A percentile compares a stretch with the other conserved stretches of the same genome.
phyloP scores from a whole-genome alignment of 2,329 filamentous ascomycete genomes.

The Epichloe sylvatica region DNA sequence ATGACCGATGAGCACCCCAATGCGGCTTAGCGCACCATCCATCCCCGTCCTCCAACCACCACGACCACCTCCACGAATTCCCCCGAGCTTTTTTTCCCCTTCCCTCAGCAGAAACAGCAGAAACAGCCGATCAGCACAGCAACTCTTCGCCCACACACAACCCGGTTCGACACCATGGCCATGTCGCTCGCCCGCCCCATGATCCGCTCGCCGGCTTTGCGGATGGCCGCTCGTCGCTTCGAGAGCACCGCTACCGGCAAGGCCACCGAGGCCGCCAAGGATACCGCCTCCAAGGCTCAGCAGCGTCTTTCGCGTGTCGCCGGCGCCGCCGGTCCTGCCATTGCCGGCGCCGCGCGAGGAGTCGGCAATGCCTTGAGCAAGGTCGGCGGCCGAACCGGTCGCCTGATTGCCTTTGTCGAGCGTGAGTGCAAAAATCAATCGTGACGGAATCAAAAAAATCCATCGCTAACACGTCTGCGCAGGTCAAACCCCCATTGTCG shows the following conservation, averaged over 20 bases:
- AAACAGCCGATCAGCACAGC: constrained; percentile 8
- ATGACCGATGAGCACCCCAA: constrained; percentile 10
- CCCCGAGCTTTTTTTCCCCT: constrained; percentile 27
- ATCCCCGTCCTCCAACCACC: constrained; percentile 7
- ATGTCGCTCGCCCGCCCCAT: constrained; percentile 28
- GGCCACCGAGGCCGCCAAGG: constrained; percentile 26
- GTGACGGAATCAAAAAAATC: too few relatives aligned
- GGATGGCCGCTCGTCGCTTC: constrained; percentile 40
- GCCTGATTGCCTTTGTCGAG: constrained; percentile 66
- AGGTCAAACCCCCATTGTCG: constrained; percentile 73
- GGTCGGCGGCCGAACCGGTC: constrained; percentile 73
- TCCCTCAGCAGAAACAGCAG: constrained; percentile 14
- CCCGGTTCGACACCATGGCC: constrained; percentile 13
- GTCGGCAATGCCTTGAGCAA: constrained; percentile 53
- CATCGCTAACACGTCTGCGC: constrained; percentile 4
- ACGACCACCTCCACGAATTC: constrained; percentile 25
- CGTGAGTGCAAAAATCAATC: constrained; percentile 45
- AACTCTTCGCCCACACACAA: constrained; percentile 4
- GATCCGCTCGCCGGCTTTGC: constrained; percentile 32
- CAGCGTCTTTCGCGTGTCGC: constrained; percentile 73
- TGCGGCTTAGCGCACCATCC: constrained; percentile 15
- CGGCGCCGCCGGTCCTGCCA: constrained; percentile 63
- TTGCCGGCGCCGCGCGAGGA: constrained; percentile 58
- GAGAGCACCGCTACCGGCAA: constrained; percentile 39
- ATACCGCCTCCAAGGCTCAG: constrained; percentile 40